Evolutionary conservation across 306 rosid genomes (phyloP), one percentile per base, ranked within the genome.

Genomic region (Biancaea sappan): DNA sequence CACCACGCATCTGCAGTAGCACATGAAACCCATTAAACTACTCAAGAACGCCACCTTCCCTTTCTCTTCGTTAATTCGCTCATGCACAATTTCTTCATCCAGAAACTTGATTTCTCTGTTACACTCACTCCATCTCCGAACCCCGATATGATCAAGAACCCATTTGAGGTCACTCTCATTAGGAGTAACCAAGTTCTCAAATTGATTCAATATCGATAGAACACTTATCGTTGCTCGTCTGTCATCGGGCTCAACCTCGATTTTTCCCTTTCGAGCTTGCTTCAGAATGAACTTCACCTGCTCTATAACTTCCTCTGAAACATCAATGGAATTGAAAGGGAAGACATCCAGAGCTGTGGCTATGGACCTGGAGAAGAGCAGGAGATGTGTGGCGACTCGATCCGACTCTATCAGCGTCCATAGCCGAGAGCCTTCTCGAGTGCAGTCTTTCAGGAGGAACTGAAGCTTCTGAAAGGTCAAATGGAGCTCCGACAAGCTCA

Each of bases 401-500:
- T 75, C 88, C 47, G 90, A 88, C 10, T 88, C 86, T 92, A 88
- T 86, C 8, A 88, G 71, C 84, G 90, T 79, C 63, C 74, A 74
- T 10, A 94, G 10, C 52, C 88, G 63, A 15, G 89, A 91, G 21
- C 89, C 93, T n/a, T 87, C 88, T 0, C 83, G 76, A 25, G 86
- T 18, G 34, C 72, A 84, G 50, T 91, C 98, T 50, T 94, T 85
- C 24, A 91, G 66, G 19, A 90, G 50, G 79, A 74, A 80, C 46
- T 44, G 81, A 62, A 90, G 72, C 84, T 90, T 90, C 86, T 90
- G 97, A 82, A 90, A 84, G 26, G 76, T 73, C 21, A 86, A 41
- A 71, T 91, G 92, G 74, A 94, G 92, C 85, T 91, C 95, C 34
- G 92, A 84, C 5, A 94, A 44, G 29, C 79, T 32, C 24, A 90